A percentile compares a stretch with the other conserved stretches of the same genome.
These are phyloP conservation scores for Boletus sp. DNA, from an alignment of 1,284 basidiomycete genomes.

Conservation along the genomic window DNA sequence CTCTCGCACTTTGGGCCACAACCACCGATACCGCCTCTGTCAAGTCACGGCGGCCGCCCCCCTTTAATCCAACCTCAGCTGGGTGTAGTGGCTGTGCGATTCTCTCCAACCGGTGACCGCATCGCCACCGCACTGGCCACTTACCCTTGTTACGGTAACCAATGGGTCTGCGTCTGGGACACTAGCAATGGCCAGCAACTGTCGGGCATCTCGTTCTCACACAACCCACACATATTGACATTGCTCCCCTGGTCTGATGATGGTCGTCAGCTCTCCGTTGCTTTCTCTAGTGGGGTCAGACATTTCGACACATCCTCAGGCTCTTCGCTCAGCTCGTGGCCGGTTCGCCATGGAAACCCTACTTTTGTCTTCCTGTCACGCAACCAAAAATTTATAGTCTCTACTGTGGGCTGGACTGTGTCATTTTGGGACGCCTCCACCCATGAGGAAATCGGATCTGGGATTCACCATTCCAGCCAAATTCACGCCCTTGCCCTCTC, in stretches of 20 bases:
- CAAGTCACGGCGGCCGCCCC: too few relatives aligned
- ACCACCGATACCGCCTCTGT: too few relatives aligned
- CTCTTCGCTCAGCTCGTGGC: not conserved
- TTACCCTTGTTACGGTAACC: not conserved
- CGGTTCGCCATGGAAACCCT: not conserved
- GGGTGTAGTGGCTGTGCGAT: not conserved
- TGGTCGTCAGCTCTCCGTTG: not conserved
- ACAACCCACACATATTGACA: not conserved
- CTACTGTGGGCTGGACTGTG: not conserved
- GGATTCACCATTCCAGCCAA: not conserved
- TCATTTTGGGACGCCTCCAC: conserved; percentile 2
- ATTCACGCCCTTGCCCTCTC: conserved; percentile 1
- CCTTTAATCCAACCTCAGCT: too few relatives aligned
- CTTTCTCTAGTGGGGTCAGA: not conserved
- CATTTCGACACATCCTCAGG: not conserved
- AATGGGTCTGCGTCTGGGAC: not conserved
- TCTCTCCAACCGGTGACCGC: conserved; percentile 6
- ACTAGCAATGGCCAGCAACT: not conserved
- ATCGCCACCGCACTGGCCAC: not conserved
- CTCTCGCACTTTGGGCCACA: too few relatives aligned
- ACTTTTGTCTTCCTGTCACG: not conserved
- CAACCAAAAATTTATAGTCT: not conserved
- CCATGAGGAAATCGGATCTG: not conserved
- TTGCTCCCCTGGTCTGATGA: not conserved
- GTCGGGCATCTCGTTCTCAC: not conserved